Percentiles rank a stretch among this genome's conserved stretches.
Evolutionary conservation across 306 rosid genomes (phyloP).

Genomic region (Pterocarpus macrocarpus): DNA sequence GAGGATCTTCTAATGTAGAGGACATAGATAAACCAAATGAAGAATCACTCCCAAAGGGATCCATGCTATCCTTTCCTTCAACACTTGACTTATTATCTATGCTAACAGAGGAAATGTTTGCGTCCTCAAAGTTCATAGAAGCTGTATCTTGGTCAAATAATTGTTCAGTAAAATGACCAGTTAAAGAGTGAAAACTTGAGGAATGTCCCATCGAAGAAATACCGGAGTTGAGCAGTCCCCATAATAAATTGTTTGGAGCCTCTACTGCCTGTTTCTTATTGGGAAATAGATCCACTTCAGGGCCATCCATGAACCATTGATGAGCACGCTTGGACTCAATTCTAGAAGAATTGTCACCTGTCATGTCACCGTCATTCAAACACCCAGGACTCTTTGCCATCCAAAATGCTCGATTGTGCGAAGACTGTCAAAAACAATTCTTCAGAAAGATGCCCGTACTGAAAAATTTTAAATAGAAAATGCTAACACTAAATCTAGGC

Average conservation of each 20-base stretch:
- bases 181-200: conserved; percentile 66
- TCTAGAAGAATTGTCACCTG: conserved; percentile 62
- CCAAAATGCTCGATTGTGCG: conserved; percentile 74
- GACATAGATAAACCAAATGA: conserved; percentile 69
- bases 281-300: conserved; percentile 66
- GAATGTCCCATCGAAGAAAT: conserved; percentile 64
- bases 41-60: conserved; percentile 58
- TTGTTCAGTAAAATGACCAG: conserved; percentile 62
- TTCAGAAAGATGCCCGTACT: conserved; percentile 37
- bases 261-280: conserved; percentile 80
- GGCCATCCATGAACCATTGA: conserved; percentile 77
- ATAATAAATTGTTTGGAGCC: conserved; percentile 54
- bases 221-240: conserved; percentile 63
- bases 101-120: conserved; percentile 50
- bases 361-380: conserved; percentile 65
- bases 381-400: conserved; percentile 62
- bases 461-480: conserved; percentile 29
- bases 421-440: conserved; percentile 48
- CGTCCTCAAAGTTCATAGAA: conserved; percentile 53
- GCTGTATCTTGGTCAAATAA: conserved; percentile 59
- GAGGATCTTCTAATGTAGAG: conserved; percentile 64
- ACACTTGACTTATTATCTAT: conserved; percentile 51
- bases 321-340: conserved; percentile 75
- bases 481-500: conserved; percentile 23
- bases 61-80: conserved; percentile 62